Evolutionary conservation across 2,329 filamentous ascomycete genomes (phyloP), one percentile per base, ranked within the genome.

Genomic region (Coniochaeta sp.): DNA sequence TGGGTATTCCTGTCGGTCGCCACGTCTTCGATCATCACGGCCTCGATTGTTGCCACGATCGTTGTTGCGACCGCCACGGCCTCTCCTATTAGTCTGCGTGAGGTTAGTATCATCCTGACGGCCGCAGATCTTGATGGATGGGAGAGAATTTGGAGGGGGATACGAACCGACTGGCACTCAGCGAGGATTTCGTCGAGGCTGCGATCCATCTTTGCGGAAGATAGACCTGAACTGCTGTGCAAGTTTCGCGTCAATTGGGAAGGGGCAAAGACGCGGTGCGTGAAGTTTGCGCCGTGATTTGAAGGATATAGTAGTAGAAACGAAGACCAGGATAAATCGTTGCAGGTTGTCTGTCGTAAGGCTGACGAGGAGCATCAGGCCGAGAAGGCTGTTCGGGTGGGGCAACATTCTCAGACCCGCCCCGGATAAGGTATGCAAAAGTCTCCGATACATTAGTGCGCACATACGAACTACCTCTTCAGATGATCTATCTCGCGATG

Each of bases 171-270:
- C 65, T 71, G 67, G 61, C 69, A 69, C 63, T 83, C 80, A 61
- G 78, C 79, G 65, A 83, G 80, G 67, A 83, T 83, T 69, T 84
- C 81, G 69, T 83, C 81, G 34, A 83, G 78, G 61, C 80, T 81
- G 66, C 78, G 79, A 65, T 81, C 79, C 78, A 83, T 80, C 38
- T 60, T 52, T 31, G 47, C 47, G 11, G 6, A 28, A 28, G 5
- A 17, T 31, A 28, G 11, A 47, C 19, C 6, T 7, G 43, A 47
- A 22, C 8, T 24, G n/a, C 47, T 31, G 47, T 22, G 31, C 19
- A 36, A 19, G 31, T 31, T 50, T 44, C 44, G 47, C 38, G 56
- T 52, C 56, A 54, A 43, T 52, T 52, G 47, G 17, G 16, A 2
- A 31, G 14, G 24, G 16, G 17, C 24, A 2, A 3, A 28, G 4